Evolutionary conservation across 345 rosid species (phyloP).

Genomic region (Triadica sebifera): DNA sequence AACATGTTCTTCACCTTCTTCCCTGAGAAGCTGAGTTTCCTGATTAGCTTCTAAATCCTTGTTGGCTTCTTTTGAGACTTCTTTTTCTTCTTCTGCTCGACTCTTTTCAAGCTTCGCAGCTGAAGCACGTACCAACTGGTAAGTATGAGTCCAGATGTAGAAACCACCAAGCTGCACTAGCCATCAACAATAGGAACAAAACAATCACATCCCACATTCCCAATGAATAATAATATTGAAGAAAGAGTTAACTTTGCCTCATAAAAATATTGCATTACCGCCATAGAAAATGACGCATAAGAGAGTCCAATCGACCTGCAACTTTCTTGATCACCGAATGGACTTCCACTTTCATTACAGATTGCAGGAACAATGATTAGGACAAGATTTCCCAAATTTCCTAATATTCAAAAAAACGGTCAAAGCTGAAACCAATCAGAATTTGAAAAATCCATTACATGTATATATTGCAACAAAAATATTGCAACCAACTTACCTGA

Average conservation of each 20-base stretch:
- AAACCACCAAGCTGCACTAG: slow-evolving; percentile 82
- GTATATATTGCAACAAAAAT: not conserved
- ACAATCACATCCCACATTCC: too few species aligned
- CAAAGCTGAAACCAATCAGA: not conserved
- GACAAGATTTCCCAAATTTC: slow-evolving; percentile 85
- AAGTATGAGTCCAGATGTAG: slow-evolving; percentile 86
- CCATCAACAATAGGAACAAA: not conserved
- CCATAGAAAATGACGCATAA: slow-evolving; percentile 95
- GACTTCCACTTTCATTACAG: slow-evolving; percentile 72
- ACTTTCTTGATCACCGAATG: slow-evolving; percentile 53
- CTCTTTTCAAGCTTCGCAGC: slow-evolving; percentile 45
- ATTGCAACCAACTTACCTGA: slow-evolving; percentile 42
- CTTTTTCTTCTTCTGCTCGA: slow-evolving; percentile 38
- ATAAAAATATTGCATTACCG: slow-evolving; percentile 44
- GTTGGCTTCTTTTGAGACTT: slow-evolving; percentile 51
- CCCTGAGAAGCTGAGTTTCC: slow-evolving; percentile 54
- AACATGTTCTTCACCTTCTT: slow-evolving; percentile 25
- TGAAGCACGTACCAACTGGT: slow-evolving; percentile 55
- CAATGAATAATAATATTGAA: not conserved
- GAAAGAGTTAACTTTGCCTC: not conserved
- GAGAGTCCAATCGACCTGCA: slow-evolving; percentile 73
- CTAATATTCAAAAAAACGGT: slow-evolving; percentile 28
- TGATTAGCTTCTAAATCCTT: slow-evolving; percentile 47
- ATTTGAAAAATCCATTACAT: not conserved
- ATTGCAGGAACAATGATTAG: slow-evolving; percentile 80